A percentile compares a stretch with the other conserved stretches of the same genome.
phyloP scores from a whole-genome alignment of 129 eudicot genomes.

The Heracleum sosnowskyi region DNA sequence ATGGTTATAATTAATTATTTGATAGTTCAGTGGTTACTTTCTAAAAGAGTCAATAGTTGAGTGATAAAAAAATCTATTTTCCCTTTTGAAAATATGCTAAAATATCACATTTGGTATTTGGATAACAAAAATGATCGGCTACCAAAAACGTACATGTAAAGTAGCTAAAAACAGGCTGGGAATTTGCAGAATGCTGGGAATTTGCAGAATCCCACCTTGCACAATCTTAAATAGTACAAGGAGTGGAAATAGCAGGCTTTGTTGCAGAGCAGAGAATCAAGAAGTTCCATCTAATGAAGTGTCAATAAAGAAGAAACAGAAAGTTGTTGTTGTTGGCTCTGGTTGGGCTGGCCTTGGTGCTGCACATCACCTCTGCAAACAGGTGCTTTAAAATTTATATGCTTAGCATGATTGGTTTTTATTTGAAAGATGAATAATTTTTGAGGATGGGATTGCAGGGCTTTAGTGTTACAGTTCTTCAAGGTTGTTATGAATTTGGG shows the following conservation, averaged over 20 bases:
- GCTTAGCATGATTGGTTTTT: background rate
- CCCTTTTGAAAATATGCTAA: no score
- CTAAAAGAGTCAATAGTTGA: no score
- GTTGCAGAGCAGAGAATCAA: conserved; percentile 35
- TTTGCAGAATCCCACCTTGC: conserved; percentile 12
- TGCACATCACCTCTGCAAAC: conserved; percentile 48
- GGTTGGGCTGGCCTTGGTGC: conserved; percentile 56
- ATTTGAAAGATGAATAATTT: background rate
- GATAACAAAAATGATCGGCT: background rate
- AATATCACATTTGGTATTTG: background rate
- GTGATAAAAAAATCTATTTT: no score
- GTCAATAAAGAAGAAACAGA: conserved; percentile 22
- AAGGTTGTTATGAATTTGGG: conserved; percentile 38
- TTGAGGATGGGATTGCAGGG: conserved; percentile 28
- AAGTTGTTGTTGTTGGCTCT: conserved; percentile 42
- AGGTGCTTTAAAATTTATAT: conserved; percentile 14
- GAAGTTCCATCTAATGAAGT: conserved; percentile 2
- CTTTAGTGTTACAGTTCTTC: conserved; percentile 43
- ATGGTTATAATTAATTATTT: no score
- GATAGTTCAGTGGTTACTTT: no score
- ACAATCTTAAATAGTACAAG: conserved; percentile 8
- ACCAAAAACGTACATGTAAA: background rate
- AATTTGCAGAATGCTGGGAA: background rate
- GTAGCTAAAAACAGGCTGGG: background rate
- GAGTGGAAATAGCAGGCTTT: conserved; percentile 15